Evolutionary conservation across 2,329 filamentous ascomycete species (phyloP), one percentile per base, ranked within the genome.

Genomic region (Scolecobasidium constrictum): DNA sequence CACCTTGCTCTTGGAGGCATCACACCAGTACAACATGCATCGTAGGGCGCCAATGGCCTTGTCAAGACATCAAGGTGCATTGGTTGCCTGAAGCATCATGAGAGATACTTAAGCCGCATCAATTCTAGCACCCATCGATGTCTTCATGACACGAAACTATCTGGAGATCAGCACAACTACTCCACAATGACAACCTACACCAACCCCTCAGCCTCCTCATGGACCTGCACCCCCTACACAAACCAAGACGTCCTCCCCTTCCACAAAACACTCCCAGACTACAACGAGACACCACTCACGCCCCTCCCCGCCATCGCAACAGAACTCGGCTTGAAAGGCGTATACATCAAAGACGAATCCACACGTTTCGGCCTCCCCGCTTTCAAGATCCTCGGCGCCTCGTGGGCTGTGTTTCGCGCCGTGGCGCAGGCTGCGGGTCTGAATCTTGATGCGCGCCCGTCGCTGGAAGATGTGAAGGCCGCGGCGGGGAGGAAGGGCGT

Each of bases 341-440:
- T 88, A 3, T 68, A 78, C 28, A 53, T 87, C 48, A 90, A 90
- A 54, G 76, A 87, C 51, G 83, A 90, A 57, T 77, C 73, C 20
- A 66, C 62, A 42, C 72, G 83, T 4, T 75, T 86, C 28, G 78
- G 78, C 0, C 66, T 88, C 2, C 81, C 81, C 0, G 73, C 83
- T 0, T 90, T 88, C 67, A 92, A 92, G 59, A 83, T 88, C 35
- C 71, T 88, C 0, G 85, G 84, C 16, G 83, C 84, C 1, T 83
- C 80, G 1, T 90, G 82, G 82, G 82, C 75, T 0, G 69, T 74
- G 3, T 80, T 76, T 50, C 70, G 73, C 5, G 74, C 78, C 12
- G 53, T 85, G 5, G 55, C 63, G 0, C 53, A 61, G 1, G 56
- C 61, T 5, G 57, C 78, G 0, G 57, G 54, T 2, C n/a, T 31